Base-by-base conservation (phyloP, 768 basidiomycete genomes). In the Cystofilobasidium capitatum region DNA sequence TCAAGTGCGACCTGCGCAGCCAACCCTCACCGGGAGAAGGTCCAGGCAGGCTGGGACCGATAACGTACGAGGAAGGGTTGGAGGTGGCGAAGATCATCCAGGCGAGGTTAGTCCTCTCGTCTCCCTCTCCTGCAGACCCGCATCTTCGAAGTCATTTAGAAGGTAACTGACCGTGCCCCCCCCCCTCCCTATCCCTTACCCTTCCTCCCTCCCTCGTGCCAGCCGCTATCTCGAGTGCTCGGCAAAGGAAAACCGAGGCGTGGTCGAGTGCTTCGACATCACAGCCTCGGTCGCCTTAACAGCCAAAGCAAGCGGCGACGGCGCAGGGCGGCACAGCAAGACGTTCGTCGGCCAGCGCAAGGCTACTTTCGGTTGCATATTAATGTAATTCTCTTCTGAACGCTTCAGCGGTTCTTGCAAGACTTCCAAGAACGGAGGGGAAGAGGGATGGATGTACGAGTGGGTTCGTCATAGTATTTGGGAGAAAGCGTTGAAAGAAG, bases 171-270 rank as follows among this genome's bases (percentile, higher is more conserved):
- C 26, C 24, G n/a, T n/a, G n/a, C n/a, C n/a, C n/a, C n/a, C n/a
- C n/a, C n/a, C n/a, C n/a, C n/a, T n/a, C n/a, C n/a, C n/a, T n/a
- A n/a, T n/a, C n/a, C n/a, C n/a, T n/a, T n/a, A n/a, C n/a, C 24
- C 6, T 12, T 51, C 9, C 26, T 33, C n/a, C 29, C 13, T 10
- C 31, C 17, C 17, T 24, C 22, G 47, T 26, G 9, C 3, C 51
- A 55, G 51, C 29, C 51, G 51, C 29, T 55, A 55, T 31, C 51
- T 55, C 24, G 59, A 61, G 31, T 61, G 59, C 59, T 61, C 59
- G 59, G 59, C 59, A 16, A 61, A 61, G 44, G 39, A 61, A 20
- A 61, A 61, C 39, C 59, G 59, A 7, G 59, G 59, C 37, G 59
- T 61, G 22, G 59, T 42, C 6, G 59, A 61, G 44, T 40, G 39